phyloP scores from a whole-genome alignment of 2,329 filamentous ascomycete species.

The Penicillium sp. region DNA sequence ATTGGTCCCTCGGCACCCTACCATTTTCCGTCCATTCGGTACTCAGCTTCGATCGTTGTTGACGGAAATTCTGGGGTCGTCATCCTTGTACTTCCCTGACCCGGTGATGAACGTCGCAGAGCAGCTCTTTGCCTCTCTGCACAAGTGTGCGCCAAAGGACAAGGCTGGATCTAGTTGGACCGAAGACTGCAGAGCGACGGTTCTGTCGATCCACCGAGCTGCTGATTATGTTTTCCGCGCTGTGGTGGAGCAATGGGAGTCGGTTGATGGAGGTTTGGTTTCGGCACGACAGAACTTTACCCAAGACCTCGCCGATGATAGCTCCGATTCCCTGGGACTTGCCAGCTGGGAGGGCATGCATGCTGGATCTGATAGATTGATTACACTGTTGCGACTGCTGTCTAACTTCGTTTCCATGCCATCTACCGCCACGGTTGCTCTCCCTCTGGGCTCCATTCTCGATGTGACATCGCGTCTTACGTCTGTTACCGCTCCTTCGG shows the following conservation, averaged over 20 bases:
- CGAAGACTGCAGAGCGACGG: constrained; percentile 60
- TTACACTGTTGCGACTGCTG: constrained; percentile 65
- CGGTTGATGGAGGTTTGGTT: constrained; percentile 50
- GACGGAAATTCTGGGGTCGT: constrained; percentile 59
- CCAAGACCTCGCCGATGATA: constrained; percentile 37
- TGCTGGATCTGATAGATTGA: constrained; percentile 69
- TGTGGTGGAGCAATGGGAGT: constrained; percentile 79
- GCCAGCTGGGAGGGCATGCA: constrained; percentile 72
- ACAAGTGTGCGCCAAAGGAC: constrained; percentile 79
- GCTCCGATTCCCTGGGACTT: constrained; percentile 52
- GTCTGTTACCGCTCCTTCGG: constrained; percentile 58
- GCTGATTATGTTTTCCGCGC: constrained; percentile 76
- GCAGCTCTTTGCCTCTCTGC: constrained; percentile 67
- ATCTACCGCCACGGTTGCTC: constrained; percentile 64
- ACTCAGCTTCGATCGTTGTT: constrained; percentile 66
- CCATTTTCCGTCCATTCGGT: constrained; percentile 75
- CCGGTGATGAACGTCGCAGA: constrained; percentile 60
- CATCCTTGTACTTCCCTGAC: constrained; percentile 56
- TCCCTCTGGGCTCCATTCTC: constrained; percentile 67
- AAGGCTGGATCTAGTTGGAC: constrained; percentile 76
- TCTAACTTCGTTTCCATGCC: constrained; percentile 62
- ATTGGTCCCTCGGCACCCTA: constrained; percentile 76
- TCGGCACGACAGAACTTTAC: constrained; percentile 38
- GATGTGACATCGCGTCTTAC: constrained; percentile 71
- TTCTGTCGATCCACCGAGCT: constrained; percentile 67